Conservation (phyloP, 208 protist species). For the Crithidia acanthocephali region DNA sequence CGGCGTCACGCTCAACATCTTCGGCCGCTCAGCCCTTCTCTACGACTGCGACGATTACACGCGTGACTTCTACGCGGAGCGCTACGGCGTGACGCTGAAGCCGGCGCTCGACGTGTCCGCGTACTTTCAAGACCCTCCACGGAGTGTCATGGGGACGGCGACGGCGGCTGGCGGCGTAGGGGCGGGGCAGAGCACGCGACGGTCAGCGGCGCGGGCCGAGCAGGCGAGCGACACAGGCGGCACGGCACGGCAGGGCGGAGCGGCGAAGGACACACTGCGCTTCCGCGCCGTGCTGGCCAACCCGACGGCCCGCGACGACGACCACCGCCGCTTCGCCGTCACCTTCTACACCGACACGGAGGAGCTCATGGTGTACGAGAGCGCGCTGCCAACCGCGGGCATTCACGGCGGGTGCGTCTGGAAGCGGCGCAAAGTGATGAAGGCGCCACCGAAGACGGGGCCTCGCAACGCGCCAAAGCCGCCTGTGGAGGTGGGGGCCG, state of each 20-base stretch:
- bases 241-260: background rate
- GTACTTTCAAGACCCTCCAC: slow-evolving; percentile 31
- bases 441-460: slow-evolving; percentile 39
- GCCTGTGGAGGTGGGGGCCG: slow-evolving; percentile 16
- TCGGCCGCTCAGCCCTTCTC: slow-evolving; percentile 80
- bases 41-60: slow-evolving; percentile 97
- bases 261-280: slow-evolving; percentile 63
- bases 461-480: slow-evolving; percentile 49
- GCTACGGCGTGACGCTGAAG: slow-evolving; percentile 54
- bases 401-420: slow-evolving; percentile 85
- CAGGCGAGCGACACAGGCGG: background rate
- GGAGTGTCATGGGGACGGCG: slow-evolving; percentile 39
- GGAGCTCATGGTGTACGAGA: slow-evolving; percentile 87
- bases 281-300: slow-evolving; percentile 68
- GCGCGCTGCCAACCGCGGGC: slow-evolving; percentile 62
- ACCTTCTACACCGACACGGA: slow-evolving; percentile 90
- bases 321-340: slow-evolving; percentile 74
- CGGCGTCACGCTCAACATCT: slow-evolving; percentile 82
- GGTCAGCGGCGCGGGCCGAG: slow-evolving; percentile 8
- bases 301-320: slow-evolving; percentile 56
- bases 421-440: slow-evolving; percentile 67
- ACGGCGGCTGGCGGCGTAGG: slow-evolving; percentile 39
- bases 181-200: slow-evolving; percentile 25
- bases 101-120: slow-evolving; percentile 63
- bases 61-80: slow-evolving; percentile 81